Percentiles rank a stretch among this genome's conserved stretches.
These are phyloP conservation scores for Musa balbisiana DNA, from an alignment of 202 grass and related monocot species.

Conservation along the genomic window DNA sequence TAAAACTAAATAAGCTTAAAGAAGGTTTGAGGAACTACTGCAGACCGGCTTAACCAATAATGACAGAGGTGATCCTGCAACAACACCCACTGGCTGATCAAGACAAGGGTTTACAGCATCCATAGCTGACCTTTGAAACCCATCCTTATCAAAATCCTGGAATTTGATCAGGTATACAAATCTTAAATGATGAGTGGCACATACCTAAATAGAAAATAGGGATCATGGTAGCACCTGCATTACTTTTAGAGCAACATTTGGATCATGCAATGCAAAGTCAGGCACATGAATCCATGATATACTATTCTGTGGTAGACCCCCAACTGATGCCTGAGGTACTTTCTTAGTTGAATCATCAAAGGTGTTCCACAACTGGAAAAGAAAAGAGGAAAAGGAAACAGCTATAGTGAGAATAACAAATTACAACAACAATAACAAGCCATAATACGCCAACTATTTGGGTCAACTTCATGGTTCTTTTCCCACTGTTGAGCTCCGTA, in stretches of 20 bases:
- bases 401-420: background rate
- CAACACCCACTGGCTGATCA: conserved; percentile 23
- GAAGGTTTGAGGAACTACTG: conserved; percentile 6
- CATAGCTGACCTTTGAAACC: conserved; percentile 34
- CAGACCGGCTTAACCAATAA: conserved; percentile 36
- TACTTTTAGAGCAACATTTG: conserved; percentile 16
- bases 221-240: conserved; percentile 4
- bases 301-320: conserved; percentile 23
- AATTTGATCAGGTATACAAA: conserved; percentile 19
- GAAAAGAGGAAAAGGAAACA: background rate
- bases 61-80: conserved; percentile 31
- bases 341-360: conserved; percentile 54
- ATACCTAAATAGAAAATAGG: conserved; percentile 2
- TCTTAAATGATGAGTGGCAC: background rate
- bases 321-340: conserved; percentile 31
- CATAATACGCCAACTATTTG: too few species aligned
- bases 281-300: background rate
- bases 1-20: background rate
- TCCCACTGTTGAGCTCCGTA: too few species aligned
- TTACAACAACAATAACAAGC: conserved; percentile 5
- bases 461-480: too few species aligned
- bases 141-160: conserved; percentile 31
- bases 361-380: conserved; percentile 75
- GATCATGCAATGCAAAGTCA: conserved; percentile 26
- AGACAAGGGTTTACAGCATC: conserved; percentile 34